Evolutionary conservation across 2,329 filamentous ascomycete species (phyloP).

Genomic region (Mycogone perniciosa): DNA sequence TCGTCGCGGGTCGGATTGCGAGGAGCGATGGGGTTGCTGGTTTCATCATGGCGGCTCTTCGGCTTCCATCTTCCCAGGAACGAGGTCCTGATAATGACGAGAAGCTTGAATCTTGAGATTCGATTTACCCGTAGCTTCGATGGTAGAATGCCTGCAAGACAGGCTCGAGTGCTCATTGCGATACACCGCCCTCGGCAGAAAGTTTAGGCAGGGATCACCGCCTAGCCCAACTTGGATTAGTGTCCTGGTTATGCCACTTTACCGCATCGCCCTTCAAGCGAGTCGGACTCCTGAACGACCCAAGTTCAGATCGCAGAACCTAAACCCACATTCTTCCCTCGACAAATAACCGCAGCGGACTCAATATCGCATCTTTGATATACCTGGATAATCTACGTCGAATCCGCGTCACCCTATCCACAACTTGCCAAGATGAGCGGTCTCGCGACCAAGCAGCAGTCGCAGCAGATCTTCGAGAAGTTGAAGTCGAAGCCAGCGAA

Average conservation of each 20-base stretch:
- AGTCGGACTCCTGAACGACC: slow-evolving; percentile 35
- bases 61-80: slow-evolving; percentile 30
- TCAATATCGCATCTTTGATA: not conserved
- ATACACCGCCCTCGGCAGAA: slow-evolving; percentile 35
- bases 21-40: slow-evolving; percentile 30
- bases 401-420: not conserved
- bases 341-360: slow-evolving; percentile 5
- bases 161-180: slow-evolving; percentile 6
- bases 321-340: not conserved
- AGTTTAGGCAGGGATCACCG: slow-evolving; percentile 21
- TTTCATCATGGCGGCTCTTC: slow-evolving; percentile 40
- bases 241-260: slow-evolving; percentile 37
- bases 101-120: not conserved
- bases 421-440: slow-evolving; percentile 48
- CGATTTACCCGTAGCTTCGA: too few species aligned
- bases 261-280: slow-evolving; percentile 27
- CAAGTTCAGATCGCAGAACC: slow-evolving; percentile 2
- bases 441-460: slow-evolving; percentile 85
- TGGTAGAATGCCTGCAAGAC: not conserved
- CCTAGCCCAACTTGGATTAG: slow-evolving; percentile 29
- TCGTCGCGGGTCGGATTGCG: slow-evolving; percentile 28
- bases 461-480: slow-evolving; percentile 96
- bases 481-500: slow-evolving; percentile 91
- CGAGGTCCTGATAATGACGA: slow-evolving; percentile 11
- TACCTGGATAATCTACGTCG: not conserved